Base-by-base conservation (phyloP, 1,284 basidiomycete species). In the Apiotrichum montevideense region DNA sequence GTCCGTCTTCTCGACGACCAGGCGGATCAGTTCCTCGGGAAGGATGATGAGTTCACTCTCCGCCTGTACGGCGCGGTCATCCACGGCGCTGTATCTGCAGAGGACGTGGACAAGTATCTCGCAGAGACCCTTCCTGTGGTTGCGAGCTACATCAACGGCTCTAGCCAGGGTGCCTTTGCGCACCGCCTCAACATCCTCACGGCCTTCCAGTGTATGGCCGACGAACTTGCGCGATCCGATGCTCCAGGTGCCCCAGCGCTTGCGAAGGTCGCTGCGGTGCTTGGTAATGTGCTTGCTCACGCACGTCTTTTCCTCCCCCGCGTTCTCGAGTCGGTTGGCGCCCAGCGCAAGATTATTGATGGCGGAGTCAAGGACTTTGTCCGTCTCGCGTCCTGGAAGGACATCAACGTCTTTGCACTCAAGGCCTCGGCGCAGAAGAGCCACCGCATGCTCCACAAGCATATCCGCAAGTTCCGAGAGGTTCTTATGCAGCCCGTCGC, bases 351-450 rank as follows among this genome's bases (percentile, higher is more conserved):
- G 2, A 71, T 72, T 1, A 74, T 97, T 45, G 91, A 97, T 76
- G 87, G 86, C 66, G 88, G 95, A 54, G 83, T 98, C 54, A 82
- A 81, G 58, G 85, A 84, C 54, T 88, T 90, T 70, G 88, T 98
- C 80, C 93, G 92, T 73, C 81, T 99, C 42, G 96, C 96, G 0
- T 96, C 92, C 69, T 98, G 96, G 96, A 95, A 90, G 74, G 96
- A 99, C 71, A 81, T 95, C 70, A 99, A 98, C 68, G 87, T 98
- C 9, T 88, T 91, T 63, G 93, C 96, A 3, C 81, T 99, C 62
- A 90, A 88, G 73, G 86, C 89, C 61, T 98, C 93, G 67, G 94
- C 95, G 0, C 85, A 88, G 65, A 87, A 84, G 69, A 92, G 90
- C 2, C 96, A 99, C 74, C 85, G 86, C 59, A 90, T 94, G 63